phyloP scores from a whole-genome alignment of 2,329 filamentous ascomycete genomes.

The Fusarium illudens region DNA sequence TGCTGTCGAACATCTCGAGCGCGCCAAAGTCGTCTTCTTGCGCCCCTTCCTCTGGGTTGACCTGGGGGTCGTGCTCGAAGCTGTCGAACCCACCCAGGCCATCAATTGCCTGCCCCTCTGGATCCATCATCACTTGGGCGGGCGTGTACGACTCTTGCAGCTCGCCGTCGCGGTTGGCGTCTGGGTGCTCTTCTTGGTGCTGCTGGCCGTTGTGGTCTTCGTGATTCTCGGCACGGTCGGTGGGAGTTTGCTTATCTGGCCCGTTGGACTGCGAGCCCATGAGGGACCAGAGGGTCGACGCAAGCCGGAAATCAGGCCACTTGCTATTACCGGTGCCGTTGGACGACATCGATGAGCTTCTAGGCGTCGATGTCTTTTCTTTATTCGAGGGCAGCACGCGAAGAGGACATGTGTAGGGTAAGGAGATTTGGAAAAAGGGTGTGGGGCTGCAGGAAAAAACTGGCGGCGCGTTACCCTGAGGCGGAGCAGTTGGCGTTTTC shows the following conservation, averaged over 20 bases:
- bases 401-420: conserved; percentile 38
- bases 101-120: conserved; percentile 36
- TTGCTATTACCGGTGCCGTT: conserved; percentile 37
- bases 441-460: conserved; percentile 44
- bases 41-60: conserved; percentile 31
- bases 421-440: conserved; percentile 31
- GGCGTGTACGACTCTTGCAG: conserved; percentile 21
- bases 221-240: conserved; percentile 29
- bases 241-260: conserved; percentile 34
- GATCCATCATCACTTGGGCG: conserved; percentile 35
- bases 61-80: conserved; percentile 37
- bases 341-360: conserved; percentile 41
- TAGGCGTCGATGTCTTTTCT: conserved; percentile 29
- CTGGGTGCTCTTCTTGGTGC: conserved; percentile 24
- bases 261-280: conserved; percentile 42
- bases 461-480: conserved; percentile 31
- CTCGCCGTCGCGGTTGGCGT: conserved; percentile 27
- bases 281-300: conserved; percentile 44
- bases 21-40: conserved; percentile 47
- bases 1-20: conserved; percentile 52
- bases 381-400: conserved; percentile 23
- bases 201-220: conserved; percentile 31
- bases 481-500: conserved; percentile 18
- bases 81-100: conserved; percentile 39
- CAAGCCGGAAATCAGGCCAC: conserved; percentile 48